These are phyloP conservation scores for Sugiyamaella lignohabitans DNA, from an alignment of 805 yeast species.

Conservation along the genomic window DNA sequence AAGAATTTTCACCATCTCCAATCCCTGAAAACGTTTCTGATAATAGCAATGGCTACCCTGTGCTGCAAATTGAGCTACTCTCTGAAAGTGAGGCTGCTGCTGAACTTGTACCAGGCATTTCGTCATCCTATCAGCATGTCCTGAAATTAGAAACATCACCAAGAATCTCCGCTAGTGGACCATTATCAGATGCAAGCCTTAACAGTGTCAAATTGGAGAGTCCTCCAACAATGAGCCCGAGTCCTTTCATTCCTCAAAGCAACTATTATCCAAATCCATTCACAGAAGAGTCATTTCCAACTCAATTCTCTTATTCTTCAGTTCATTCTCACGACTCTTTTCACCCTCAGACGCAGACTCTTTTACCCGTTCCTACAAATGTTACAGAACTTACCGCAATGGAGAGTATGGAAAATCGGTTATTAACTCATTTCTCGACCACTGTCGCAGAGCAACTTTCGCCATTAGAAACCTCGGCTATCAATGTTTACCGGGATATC, in stretches of 20 bases:
- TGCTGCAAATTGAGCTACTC: neutral
- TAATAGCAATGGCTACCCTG: neutral
- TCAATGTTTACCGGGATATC: constrained; percentile 13
- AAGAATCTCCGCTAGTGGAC: neutral
- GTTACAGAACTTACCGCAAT: neutral
- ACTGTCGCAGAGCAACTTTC: neutral
- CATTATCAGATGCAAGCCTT: neutral
- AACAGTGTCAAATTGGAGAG: neutral
- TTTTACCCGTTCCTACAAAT: too few species aligned
- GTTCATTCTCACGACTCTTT: neutral
- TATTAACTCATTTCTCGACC: constrained; percentile 8
- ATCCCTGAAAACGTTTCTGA: neutral
- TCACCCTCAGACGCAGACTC: too few species aligned
- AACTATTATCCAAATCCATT: neutral
- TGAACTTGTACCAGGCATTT: constrained; percentile 8
- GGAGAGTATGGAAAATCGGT: neutral
- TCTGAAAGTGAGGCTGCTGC: constrained; percentile 3
- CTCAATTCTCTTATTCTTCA: neutral
- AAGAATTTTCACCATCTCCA: neutral
- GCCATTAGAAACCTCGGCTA: neutral
- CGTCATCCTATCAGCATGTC: constrained; percentile 5
- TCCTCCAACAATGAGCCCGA: neutral
- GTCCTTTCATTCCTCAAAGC: neutral
- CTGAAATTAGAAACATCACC: constrained; percentile 5
- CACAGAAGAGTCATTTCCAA: neutral